Percentiles rank a stretch among this genome's conserved stretches.
These are phyloP conservation scores for Fistulina hepatica DNA, from an alignment of 1,284 basidiomycete species.

Conservation along the genomic window DNA sequence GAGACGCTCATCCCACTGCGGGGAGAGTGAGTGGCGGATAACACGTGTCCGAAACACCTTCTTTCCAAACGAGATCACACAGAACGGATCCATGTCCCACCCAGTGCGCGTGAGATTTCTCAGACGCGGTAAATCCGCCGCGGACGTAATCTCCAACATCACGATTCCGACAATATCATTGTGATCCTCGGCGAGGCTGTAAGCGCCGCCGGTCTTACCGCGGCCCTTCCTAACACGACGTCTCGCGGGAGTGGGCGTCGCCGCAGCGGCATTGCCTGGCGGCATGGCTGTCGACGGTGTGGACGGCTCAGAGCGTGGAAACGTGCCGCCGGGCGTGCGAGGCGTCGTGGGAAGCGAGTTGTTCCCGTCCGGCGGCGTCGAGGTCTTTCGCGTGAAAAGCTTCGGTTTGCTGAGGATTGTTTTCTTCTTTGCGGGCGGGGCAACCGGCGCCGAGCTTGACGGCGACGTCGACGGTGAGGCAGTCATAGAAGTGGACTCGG, in stretches of 20 bases:
- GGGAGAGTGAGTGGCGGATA: constrained; percentile 81
- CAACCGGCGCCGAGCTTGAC: not conserved
- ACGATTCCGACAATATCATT: constrained; percentile 89
- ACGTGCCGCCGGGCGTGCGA: not conserved
- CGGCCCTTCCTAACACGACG: constrained; percentile 14
- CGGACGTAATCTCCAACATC: constrained; percentile 66
- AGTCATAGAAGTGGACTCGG: not conserved
- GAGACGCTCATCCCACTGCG: constrained; percentile 91
- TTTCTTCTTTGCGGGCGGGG: not conserved
- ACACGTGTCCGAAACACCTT: constrained; percentile 94
- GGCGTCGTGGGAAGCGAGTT: not conserved
- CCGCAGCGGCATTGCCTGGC: constrained; percentile 10
- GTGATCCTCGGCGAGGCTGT: constrained; percentile 56
- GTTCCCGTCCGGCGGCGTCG: not conserved
- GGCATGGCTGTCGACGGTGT: not conserved
- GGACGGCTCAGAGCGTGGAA: constrained; percentile 14
- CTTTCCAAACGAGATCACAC: constrained; percentile 92
- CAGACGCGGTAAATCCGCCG: constrained; percentile 75
- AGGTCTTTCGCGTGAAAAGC: no score
- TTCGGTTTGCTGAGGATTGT: not conserved
- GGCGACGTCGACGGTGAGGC: not conserved
- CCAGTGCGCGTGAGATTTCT: constrained; percentile 75
- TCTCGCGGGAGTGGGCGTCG: not conserved
- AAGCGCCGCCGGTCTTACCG: constrained; percentile 32
- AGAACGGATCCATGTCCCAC: constrained; percentile 97